These are phyloP conservation scores for Starmerella scarabaei DNA, from an alignment of 805 yeast genomes.

Conservation along the genomic window DNA sequence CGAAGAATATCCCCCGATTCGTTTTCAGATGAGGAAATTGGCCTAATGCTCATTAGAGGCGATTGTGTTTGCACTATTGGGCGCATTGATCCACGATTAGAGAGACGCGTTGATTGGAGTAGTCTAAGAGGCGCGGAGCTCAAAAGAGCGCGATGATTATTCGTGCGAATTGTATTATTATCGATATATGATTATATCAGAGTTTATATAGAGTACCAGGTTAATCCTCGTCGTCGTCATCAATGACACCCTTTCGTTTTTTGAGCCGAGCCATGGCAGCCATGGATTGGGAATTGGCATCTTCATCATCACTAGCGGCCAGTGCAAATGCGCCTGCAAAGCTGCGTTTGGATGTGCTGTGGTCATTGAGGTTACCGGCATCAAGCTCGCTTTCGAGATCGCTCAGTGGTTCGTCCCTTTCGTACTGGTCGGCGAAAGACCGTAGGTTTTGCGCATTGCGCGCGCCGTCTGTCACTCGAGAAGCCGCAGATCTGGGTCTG, in stretches of 20 bases:
- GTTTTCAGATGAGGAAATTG: slow-evolving; percentile 22
- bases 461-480: no score
- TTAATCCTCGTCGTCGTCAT: slow-evolving; percentile 10
- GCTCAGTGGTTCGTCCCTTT: no score
- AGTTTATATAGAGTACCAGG: neutral
- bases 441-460: no score
- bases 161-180: neutral
- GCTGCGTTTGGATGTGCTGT: slow-evolving; percentile 8
- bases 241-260: slow-evolving; percentile 1
- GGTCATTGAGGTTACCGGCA: no score
- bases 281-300: slow-evolving; percentile 14
- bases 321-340: slow-evolving; percentile 20
- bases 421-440: no score
- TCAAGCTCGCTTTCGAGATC: no score
- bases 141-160: slow-evolving; percentile 8
- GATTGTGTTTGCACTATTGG: slow-evolving; percentile 28
- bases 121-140: slow-evolving; percentile 21
- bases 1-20: slow-evolving; percentile 18
- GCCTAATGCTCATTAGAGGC: slow-evolving; percentile 28
- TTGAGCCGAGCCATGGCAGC: slow-evolving; percentile 5
- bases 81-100: slow-evolving; percentile 24
- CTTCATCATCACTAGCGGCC: slow-evolving; percentile 28
- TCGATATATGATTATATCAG: neutral
- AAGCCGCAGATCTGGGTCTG: no score
- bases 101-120: slow-evolving; percentile 27